Evolutionary conservation across 1,284 basidiomycete species (phyloP), one percentile per base, ranked within the genome.

Genomic region (Trichosporon ovoides): DNA sequence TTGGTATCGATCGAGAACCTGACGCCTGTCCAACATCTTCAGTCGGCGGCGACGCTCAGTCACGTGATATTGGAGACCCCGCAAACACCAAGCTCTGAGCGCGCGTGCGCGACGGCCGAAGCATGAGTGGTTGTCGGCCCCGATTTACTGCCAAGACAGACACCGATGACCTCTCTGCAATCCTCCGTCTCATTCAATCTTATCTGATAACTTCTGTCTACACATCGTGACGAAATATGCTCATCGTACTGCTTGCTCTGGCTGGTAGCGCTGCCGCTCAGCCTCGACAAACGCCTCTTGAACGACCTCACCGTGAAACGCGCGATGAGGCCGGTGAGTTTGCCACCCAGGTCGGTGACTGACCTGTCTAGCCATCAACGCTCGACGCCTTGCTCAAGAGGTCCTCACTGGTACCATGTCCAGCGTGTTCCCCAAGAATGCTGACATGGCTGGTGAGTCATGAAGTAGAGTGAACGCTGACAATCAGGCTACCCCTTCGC

Each of bases 401-500:
- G 63, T 68, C 7, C 62, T 66, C 0, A 69, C 68, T 1, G 76
- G 76, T 1, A 73, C 73, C 0, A 66, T 78, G 60, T 70, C 72
- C 12, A 71, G 64, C 52, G 67, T 75, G 14, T 78, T 70, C 58
- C 72, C 76, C 34, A 12, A 35, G 3, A n/a, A 46, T 57, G 28
- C 58, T 1, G 56, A 60, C n/a, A 60, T 70, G 52, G 71, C 69
- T 13, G 75, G 70, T 71, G 51, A 43, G 67, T 56, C 12, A 16
- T 7, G 2, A 20, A 9, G 14, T 4, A 7, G 35, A 7, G 1
- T 12, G 20, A 10, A 16, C 4, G 38, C 43, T 59, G 24, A 51
- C 50, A 31, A 6, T 14, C 66, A 84, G 84, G 80, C 19, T 76
- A 81, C 61, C 83, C 84, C 14, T 85, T 85, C 67, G 79, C 83